These are phyloP conservation scores for Myrica gale DNA, from an alignment of 306 rosid species.

Conservation along the genomic window DNA sequence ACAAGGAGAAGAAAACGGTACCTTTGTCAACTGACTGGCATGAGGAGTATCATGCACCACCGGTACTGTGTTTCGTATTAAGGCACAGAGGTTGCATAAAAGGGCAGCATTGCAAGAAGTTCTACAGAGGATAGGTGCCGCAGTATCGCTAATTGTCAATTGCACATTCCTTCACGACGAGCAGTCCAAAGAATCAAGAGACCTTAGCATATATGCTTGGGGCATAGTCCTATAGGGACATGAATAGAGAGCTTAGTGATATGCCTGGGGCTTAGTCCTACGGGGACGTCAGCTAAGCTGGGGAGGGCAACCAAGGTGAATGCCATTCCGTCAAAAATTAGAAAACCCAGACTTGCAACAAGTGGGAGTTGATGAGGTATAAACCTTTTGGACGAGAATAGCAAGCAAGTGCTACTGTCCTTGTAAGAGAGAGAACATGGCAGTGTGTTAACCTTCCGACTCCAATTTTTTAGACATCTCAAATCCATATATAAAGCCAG, in stretches of 20 bases:
- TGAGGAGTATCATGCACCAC: slow-evolving; percentile 91
- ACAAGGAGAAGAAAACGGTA: slow-evolving; percentile 67
- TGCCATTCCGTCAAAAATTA: slow-evolving; percentile 86
- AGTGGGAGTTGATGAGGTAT: slow-evolving; percentile 98
- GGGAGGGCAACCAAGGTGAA: slow-evolving; percentile 39
- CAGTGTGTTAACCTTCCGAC: too few species aligned
- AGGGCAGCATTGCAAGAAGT: slow-evolving; percentile 95
- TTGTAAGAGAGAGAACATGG: too few species aligned
- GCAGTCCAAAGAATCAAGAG: slow-evolving; percentile 80
- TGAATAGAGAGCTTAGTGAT: slow-evolving; percentile 32
- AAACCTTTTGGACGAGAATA: slow-evolving; percentile 96
- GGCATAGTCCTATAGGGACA: slow-evolving; percentile 68
- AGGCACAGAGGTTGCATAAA: slow-evolving; percentile 68
- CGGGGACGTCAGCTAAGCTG: slow-evolving; percentile 29
- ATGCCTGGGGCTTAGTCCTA: slow-evolving; percentile 25
- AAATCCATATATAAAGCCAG: too few species aligned
- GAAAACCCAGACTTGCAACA: slow-evolving; percentile 96
- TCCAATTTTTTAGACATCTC: too few species aligned
- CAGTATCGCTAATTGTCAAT: slow-evolving; percentile 83
- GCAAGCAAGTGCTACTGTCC: slow-evolving; percentile 27
- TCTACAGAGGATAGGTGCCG: slow-evolving; percentile 97
- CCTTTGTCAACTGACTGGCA: slow-evolving; percentile 39
- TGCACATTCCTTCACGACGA: slow-evolving; percentile 97
- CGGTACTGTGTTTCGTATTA: slow-evolving; percentile 45
- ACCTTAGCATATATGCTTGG: slow-evolving; percentile 93